Conservation (phyloP, 371 early-diverging fungal species). For the Rhizopus sp. region DNA sequence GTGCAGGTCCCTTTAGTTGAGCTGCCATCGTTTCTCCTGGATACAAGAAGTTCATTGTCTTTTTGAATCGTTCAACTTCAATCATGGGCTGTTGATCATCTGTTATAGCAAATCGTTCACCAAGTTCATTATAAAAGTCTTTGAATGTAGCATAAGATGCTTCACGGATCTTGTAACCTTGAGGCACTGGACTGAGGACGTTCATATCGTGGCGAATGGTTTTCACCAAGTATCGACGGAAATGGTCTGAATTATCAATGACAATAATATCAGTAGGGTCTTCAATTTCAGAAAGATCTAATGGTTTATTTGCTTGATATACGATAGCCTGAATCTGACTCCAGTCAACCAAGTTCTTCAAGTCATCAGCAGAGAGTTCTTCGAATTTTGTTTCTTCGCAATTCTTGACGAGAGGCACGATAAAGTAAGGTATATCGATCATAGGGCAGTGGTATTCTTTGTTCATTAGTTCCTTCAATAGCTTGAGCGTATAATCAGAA, state of each 20-base stretch:
- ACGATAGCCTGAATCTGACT: conserved; percentile 35
- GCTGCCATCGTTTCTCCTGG: conserved; percentile 25
- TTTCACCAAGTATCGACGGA: conserved; percentile 61
- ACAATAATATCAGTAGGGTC: conserved; percentile 48
- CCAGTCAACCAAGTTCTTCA: conserved; percentile 60
- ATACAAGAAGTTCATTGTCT: conserved; percentile 58
- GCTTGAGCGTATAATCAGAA: conserved; percentile 52
- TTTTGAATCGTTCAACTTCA: conserved; percentile 41
- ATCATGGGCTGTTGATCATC: conserved; percentile 53
- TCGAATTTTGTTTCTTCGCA: conserved; percentile 14
- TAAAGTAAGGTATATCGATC: conserved; percentile 54
- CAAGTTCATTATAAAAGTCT: conserved; percentile 47
- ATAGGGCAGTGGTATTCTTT: conserved; percentile 55
- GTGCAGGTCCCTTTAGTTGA: conserved; percentile 26
- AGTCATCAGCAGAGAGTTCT: neutral
- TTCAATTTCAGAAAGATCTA: conserved; percentile 7
- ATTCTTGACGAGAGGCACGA: conserved; percentile 52
- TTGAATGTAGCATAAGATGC: conserved; percentile 45
- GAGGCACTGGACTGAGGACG: conserved; percentile 39
- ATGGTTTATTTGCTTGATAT: conserved; percentile 10
- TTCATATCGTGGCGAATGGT: conserved; percentile 44
- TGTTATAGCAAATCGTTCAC: conserved; percentile 26
- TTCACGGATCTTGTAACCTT: conserved; percentile 34
- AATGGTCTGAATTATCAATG: conserved; percentile 53
- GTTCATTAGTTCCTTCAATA: conserved; percentile 53